phyloP scores from a whole-genome alignment of 805 yeast genomes.

The Pichia occidentalis region DNA sequence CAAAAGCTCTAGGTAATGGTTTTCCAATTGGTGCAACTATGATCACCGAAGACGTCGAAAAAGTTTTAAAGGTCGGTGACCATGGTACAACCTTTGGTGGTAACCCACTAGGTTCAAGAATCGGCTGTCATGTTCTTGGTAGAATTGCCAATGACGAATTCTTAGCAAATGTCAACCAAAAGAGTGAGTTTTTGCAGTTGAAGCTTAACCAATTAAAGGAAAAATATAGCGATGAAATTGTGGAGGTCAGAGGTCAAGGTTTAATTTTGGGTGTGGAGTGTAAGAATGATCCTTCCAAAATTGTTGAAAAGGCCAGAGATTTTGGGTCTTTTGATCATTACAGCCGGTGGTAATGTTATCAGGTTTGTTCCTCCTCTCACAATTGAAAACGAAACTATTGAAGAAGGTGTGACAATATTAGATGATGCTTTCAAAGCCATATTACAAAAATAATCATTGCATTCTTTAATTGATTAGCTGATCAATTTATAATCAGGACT shows the following conservation, averaged over 20 bases:
- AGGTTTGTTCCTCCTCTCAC: constrained; percentile 91
- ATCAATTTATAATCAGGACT: too few species aligned
- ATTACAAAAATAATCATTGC: constrained; percentile 10
- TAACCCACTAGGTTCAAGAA: constrained; percentile 82
- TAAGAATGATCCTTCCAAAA: constrained; percentile 49
- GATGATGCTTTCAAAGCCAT: constrained; percentile 43
- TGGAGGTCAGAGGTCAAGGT: constrained; percentile 82
- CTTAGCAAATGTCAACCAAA: constrained; percentile 50
- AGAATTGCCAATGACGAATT: constrained; percentile 57
- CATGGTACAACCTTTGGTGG: constrained; percentile 99
- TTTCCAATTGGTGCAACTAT: constrained; percentile 94
- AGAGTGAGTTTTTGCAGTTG: constrained; percentile 49
- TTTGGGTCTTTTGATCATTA: constrained; percentile 76
- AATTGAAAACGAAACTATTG: constrained; percentile 61
- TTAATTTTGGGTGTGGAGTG: constrained; percentile 81
- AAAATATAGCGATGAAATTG: constrained; percentile 54
- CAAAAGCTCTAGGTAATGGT: constrained; percentile 96
- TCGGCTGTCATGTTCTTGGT: constrained; percentile 71
- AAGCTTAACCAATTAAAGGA: constrained; percentile 45
- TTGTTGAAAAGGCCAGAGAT: constrained; percentile 68
- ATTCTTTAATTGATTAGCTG: not conserved
- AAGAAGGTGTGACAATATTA: constrained; percentile 66
- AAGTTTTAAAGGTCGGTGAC: constrained; percentile 76
- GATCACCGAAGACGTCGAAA: constrained; percentile 73
- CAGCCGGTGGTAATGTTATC: constrained; percentile 88